Base-by-base conservation (phyloP, 176 grass and related monocot species). In the Alopecurus myosuroides region DNA sequence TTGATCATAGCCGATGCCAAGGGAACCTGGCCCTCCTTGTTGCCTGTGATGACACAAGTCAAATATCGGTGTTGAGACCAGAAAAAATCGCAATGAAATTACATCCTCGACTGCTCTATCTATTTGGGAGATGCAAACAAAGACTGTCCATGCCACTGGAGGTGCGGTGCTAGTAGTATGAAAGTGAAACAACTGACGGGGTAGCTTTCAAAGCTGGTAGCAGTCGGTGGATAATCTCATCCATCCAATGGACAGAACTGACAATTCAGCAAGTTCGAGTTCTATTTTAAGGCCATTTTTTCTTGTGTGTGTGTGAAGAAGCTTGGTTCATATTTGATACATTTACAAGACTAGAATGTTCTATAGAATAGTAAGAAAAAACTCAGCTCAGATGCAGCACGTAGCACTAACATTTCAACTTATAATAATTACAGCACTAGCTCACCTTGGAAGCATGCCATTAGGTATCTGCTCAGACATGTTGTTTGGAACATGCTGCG, bases 391-490 rank as follows among this genome's bases (percentile, higher is more conserved):
- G 50, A 25, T 70, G 76, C 14, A 91, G 67, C 79, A 39, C 58
- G 36, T 78, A 89, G 34, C 48, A 84, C 87, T 34, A 41, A 61
- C 22, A 81, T 49, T 85, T 68, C 56, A 74, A 75, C 37, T 74
- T 68, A 42, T 34, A 73, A 15, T 18, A 81, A 82, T 71, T 36
- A 60, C 22, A 90, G 23, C 22, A 30, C 49, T 25, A 75, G 80
- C 82, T 78, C 65, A 91, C 88, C 78, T 76, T 53, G 91, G 75
- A 83, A 89, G 81, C 84, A 91, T 85, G 61, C 62, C 81, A 85
- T 75, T 91, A 81, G 89, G 88, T 69, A 84, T 52, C 79, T 98
- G 93, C 77, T 88, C 84, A 29, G 89, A 51, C 52, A 89, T 91
- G 57, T 74, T 87, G 65, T 77, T 91, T 73, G 85, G 89, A 84